Evolutionary conservation across 805 yeast species (phyloP), one percentile per base, ranked within the genome.

Genomic region (Cephaloascus fragrans): DNA sequence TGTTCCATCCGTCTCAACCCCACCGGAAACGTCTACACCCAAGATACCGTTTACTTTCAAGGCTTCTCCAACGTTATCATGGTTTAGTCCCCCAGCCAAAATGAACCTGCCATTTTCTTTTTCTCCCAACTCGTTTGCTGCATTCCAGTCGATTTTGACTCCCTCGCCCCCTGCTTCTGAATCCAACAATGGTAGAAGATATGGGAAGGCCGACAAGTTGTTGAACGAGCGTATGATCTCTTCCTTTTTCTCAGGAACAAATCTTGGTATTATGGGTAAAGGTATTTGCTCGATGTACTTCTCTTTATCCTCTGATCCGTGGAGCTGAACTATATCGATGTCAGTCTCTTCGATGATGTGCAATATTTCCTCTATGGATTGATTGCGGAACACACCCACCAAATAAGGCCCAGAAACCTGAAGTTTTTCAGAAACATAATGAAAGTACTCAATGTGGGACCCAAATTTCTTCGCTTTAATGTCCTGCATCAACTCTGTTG

Each of bases 121-220:
- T 23, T 12, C 12, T 0, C 43, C 32, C 18, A 26, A 67, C 53
- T 63, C 73, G 64, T 12, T 50, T 42, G 2, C 61, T 51, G 32
- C 78, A 63, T 61, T 52, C 97, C 97, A 90, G 53, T 83, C 77
- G 15, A 88, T 71, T n/a, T 64, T 49, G 39, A 75, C 74, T 4
- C 98, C 98, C 47, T 87, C 93, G 1, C 98, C 98, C 9, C 98
- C 98, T 2, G 70, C 70, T 49, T 85, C 96, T 2, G 95, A 81
- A 52, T 93, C 98, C 16, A 90, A 64, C 36, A 93, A 64, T 1
- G 88, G 76, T 3, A 81, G 44, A 9, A 72, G 48, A 39, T 81
- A 79, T 14, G 65, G 60, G 3, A 58, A 53, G 3, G 53, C 39
- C 8, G 47, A 40, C 15, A 64, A 50, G 2, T 53, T 44, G 5